Evolutionary conservation across 495 filamentous ascomycete species (phyloP).

Genomic region (Lasiosphaeris hirsuta): DNA sequence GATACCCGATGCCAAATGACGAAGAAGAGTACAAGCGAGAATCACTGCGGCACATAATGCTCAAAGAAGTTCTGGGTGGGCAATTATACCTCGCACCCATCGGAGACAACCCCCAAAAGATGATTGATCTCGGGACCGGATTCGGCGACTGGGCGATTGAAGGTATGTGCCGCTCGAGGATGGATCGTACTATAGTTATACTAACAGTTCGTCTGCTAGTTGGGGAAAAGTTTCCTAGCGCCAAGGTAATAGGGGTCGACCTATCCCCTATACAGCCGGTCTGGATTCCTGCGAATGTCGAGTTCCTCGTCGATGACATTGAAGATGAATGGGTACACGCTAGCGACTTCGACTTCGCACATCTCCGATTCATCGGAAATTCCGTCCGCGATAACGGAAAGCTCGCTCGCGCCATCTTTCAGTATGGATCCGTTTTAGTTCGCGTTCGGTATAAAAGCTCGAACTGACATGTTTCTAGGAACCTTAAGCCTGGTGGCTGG

Average conservation of each 20-base stretch:
- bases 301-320: conserved; percentile 60
- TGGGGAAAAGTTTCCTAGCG: conserved; percentile 51
- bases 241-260: conserved; percentile 60
- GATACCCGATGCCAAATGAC: conserved; percentile 39
- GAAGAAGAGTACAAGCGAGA: conserved; percentile 37
- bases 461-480: conserved; percentile 24
- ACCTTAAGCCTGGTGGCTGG: conserved; percentile 62
- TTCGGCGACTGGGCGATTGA: conserved; percentile 63
- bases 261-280: conserved; percentile 59
- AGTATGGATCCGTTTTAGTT: conserved; percentile 21
- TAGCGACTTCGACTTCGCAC: conserved; percentile 51
- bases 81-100: conserved; percentile 60
- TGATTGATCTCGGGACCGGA: conserved; percentile 68
- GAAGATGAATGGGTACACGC: conserved; percentile 53
- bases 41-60: conserved; percentile 56
- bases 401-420: conserved; percentile 32
- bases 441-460: not conserved
- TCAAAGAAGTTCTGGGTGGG: conserved; percentile 56
- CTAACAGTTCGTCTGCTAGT: conserved; percentile 28
- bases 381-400: conserved; percentile 45
- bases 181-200: too few relatives aligned
- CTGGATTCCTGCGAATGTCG: conserved; percentile 54
- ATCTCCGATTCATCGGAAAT: conserved; percentile 41
- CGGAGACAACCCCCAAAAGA: conserved; percentile 50
- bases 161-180: conserved; percentile 39